A percentile compares a stretch with the other conserved stretches of the same genome.
phyloP scores from a whole-genome alignment of 495 filamentous ascomycete genomes.

The Niebla homalea region DNA sequence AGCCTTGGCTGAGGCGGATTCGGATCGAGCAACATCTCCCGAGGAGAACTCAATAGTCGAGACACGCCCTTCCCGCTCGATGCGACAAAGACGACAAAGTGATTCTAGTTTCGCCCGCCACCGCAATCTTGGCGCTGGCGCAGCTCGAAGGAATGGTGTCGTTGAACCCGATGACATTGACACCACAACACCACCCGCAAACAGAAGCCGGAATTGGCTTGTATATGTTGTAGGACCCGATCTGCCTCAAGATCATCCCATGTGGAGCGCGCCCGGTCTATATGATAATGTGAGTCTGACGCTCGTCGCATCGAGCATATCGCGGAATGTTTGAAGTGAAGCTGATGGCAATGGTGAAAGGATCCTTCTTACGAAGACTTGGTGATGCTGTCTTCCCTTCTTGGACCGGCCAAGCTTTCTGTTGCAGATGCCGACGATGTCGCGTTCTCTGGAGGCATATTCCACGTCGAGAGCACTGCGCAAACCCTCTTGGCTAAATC shows the following conservation, averaged over 20 bases:
- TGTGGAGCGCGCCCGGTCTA: constrained; percentile 60
- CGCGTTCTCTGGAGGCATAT: constrained; percentile 48
- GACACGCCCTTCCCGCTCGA: not conserved
- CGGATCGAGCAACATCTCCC: constrained; percentile 7
- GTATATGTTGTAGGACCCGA: constrained; percentile 71
- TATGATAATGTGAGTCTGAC: constrained; percentile 52
- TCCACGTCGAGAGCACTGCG: constrained; percentile 33
- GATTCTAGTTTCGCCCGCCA: constrained; percentile 50
- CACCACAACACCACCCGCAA: constrained; percentile 38
- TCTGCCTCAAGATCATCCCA: constrained; percentile 56
- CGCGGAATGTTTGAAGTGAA: not conserved
- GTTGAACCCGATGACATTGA: constrained; percentile 55
- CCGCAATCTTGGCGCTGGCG: constrained; percentile 46
- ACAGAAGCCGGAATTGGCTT: constrained; percentile 53
- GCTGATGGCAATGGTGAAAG: constrained; percentile 20
- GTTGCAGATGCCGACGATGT: constrained; percentile 58
- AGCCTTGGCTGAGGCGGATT: not conserved
- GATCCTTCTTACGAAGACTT: constrained; percentile 72
- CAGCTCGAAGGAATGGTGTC: constrained; percentile 51
- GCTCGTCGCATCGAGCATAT: not conserved
- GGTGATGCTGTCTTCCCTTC: constrained; percentile 56
- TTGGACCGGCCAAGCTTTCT: constrained; percentile 63
- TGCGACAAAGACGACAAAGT: constrained; percentile 43
- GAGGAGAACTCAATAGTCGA: not conserved
- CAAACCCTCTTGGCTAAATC: constrained; percentile 38